These are phyloP conservation scores for Penicillium frequentans DNA, from an alignment of 2,329 filamentous ascomycete species.

Conservation along the genomic window DNA sequence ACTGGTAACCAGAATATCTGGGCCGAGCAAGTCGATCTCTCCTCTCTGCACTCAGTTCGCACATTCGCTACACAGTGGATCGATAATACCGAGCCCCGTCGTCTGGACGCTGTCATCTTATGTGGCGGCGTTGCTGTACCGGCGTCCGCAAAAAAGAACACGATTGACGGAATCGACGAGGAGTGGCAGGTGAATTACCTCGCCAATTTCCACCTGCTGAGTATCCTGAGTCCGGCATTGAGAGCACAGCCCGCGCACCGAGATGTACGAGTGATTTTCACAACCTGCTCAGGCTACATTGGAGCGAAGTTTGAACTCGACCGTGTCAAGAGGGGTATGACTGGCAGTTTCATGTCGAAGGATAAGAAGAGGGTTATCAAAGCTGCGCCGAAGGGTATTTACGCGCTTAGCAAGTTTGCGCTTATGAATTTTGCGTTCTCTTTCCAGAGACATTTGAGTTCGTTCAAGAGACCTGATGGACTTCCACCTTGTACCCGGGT, in stretches of 20 bases:
- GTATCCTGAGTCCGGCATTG: conserved; percentile 86
- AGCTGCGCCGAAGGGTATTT: conserved; percentile 44
- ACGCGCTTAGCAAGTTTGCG: conserved; percentile 68
- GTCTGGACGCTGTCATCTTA: conserved; percentile 87
- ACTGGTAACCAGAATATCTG: conserved; percentile 88
- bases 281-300: conserved; percentile 87
- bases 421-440: conserved; percentile 86
- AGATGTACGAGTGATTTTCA: conserved; percentile 84
- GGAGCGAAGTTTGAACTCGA: conserved; percentile 63
- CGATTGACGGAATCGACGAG: conserved; percentile 77
- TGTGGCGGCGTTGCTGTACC: conserved; percentile 74
- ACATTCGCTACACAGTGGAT: conserved; percentile 97
- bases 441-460: conserved; percentile 87
- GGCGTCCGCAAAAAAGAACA: conserved; percentile 55
- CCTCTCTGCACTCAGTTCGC: conserved; percentile 85
- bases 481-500: conserved; percentile 80
- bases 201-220: conserved; percentile 90
- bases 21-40: conserved; percentile 89
- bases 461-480: conserved; percentile 80
- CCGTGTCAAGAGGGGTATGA: conserved; percentile 15
- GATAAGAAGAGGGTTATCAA: conserved; percentile 8
- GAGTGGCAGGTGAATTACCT: conserved; percentile 96
- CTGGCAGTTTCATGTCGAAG: not conserved
- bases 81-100: conserved; percentile 84
- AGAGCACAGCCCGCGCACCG: conserved; percentile 89